phyloP scores from a whole-genome alignment of 129 eudicot species.

The Ambrosia artemisiifolia region DNA sequence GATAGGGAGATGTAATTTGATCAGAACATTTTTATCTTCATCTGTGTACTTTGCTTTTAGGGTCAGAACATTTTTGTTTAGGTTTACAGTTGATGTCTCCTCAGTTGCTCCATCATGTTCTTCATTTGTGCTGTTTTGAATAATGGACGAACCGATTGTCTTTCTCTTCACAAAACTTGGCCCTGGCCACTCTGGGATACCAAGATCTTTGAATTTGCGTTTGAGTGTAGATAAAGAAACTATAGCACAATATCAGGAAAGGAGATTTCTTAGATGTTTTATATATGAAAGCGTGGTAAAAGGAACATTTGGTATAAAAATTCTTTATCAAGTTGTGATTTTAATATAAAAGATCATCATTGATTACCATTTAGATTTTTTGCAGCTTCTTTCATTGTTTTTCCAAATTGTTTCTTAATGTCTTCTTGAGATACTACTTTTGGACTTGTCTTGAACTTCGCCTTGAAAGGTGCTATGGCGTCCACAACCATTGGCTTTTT shows the following conservation, averaged over 20 bases:
- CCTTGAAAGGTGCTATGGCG: too few relatives aligned
- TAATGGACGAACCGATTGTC: neutral
- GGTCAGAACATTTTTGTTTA: too few relatives aligned
- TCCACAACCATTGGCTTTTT: neutral
- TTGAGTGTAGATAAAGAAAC: conserved; percentile 14
- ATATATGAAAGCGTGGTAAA: neutral
- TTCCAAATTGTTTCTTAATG: neutral
- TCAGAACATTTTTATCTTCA: too few relatives aligned
- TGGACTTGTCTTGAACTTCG: neutral
- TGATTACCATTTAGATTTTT: conserved; percentile 10
- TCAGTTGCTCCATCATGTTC: neutral
- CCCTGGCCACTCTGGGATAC: neutral
- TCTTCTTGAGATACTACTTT: neutral
- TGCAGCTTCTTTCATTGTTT: neutral
- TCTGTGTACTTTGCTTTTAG: too few relatives aligned
- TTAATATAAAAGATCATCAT: too few relatives aligned
- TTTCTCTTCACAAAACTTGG: conserved; percentile 2
- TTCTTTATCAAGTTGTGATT: too few relatives aligned
- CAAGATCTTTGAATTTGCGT: neutral
- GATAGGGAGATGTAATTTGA: conserved; percentile 24
- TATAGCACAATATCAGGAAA: neutral
- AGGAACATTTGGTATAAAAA: neutral
- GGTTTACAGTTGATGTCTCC: neutral
- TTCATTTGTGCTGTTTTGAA: too few relatives aligned
- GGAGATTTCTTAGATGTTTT: neutral